Base-by-base conservation (phyloP, 2,329 filamentous ascomycete species). In the Fusarium albosuccineum region DNA sequence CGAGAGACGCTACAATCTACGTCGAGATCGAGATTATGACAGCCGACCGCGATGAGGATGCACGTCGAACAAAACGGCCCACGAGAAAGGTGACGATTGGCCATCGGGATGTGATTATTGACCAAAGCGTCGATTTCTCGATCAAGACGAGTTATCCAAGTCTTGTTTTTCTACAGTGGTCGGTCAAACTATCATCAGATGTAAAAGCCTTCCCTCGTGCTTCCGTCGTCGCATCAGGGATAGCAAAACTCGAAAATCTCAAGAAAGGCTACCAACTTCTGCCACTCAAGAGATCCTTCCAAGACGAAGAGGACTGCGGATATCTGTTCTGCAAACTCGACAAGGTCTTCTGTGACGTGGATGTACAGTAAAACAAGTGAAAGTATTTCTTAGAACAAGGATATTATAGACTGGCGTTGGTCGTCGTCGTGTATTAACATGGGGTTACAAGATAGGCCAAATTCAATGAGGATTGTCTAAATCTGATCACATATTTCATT, bases 111-210 rank as follows among this genome's bases (percentile, higher is more conserved):
- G 1, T 41, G 1, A 3, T 27, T 0, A 45, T 68, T 13, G 50
- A 68, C 11, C 37, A 60, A 6, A 34, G 34, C 1, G 30, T 67
- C 9, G 34, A 36, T 3, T 17, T 64, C 1, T 29, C 34, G 2
- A 3, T 46, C 1, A 29, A 36, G 2, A 68, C 60, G 1, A 56
- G 34, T 0, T 40, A 53, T 9, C 17, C 64, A 3, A 16, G 40
- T 4, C 39, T 67, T 2, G 26, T 41, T 0, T 67, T 67, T 10
- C 2, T 68, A 1, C 14, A 27, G 3, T 68, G 64, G 64, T 61
- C 60, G 0, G 2, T 51, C 1, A 65, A 46, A 1, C 4, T 14
- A 3, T 29, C 16, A 0, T 29, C 33, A 0, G 53, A 41, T 3
- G 3, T 10, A 2, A 36, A 52, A 9, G 9, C 26, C 9, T 41